Evolutionary conservation across 2,329 filamentous ascomycete species (phyloP), one percentile per base, ranked within the genome.

Genomic region (Colletotrichum tamarilloi): DNA sequence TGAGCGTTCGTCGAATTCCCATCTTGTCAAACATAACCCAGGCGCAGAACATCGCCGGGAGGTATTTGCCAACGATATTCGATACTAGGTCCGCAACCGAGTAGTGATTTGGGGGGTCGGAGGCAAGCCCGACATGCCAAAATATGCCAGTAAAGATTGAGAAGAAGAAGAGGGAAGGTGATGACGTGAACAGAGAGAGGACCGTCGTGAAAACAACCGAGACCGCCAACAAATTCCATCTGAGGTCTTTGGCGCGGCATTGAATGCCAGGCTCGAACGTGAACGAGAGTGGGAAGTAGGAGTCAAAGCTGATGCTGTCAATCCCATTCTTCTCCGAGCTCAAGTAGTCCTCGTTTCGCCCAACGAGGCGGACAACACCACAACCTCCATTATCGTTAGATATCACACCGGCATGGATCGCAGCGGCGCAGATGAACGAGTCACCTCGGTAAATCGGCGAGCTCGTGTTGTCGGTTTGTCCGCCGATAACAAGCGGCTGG

Each of bases 11-110:
- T 5, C 90, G 87, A 11, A 97, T 89, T 67, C 91, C 90, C 87
- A 95, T 95, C 81, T 93, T 95, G 80, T 92, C 91, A 84, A 95
- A 98, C 75, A 98, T 92, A 74, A 97, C 95, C 85, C 94, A 97
- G 53, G 92, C 94, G 75, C 93, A 92, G 78, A 99, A 98, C 76
- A 93, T 91, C 57, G 95, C 95, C 0, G 97, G 97, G 12, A 99
- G 85, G 76, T 97, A 94, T 72, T 94, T 93, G 73, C 94, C 95
- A 30, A 97, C 81, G 4, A 97, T 88, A 63, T 92, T 90, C 59
- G 94, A 96, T 74, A 98, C 87, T 3, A 98, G 87, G 9, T 88
- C 90, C 22, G 93, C 87, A 67, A 95, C 90, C 52, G 92, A 87
- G 1, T 87, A 86, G 73, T 93, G 87, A 28, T 88, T 88, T 0